Evolutionary conservation across 768 basidiomycete genomes (phyloP).

Genomic region (Tulasnella sp.): DNA sequence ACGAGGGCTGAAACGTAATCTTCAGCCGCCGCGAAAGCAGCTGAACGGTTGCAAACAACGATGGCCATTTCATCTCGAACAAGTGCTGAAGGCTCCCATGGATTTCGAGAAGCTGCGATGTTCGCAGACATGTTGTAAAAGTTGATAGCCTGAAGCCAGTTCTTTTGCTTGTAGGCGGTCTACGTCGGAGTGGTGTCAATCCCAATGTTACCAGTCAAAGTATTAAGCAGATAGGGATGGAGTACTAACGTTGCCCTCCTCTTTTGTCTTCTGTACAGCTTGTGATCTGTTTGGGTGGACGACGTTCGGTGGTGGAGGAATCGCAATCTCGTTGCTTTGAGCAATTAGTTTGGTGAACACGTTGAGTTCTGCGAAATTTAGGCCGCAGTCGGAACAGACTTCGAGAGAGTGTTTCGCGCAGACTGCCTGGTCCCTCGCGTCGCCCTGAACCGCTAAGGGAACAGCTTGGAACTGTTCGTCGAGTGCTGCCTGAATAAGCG

Average conservation of each 20-base stretch:
- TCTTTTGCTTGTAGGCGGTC: conserved; percentile 70
- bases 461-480: conserved; percentile 62
- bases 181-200: conserved; percentile 29
- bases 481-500: conserved; percentile 64
- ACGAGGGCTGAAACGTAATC: conserved; percentile 71
- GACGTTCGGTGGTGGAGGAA: conserved; percentile 73
- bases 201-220: neutral
- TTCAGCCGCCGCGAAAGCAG: conserved; percentile 68
- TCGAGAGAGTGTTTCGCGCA: conserved; percentile 63
- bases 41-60: conserved; percentile 84
- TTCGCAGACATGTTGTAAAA: conserved; percentile 72
- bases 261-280: conserved; percentile 71
- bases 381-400: conserved; percentile 62
- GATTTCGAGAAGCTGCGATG: conserved; percentile 70
- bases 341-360: conserved; percentile 63
- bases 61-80: conserved; percentile 88
- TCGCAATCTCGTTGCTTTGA: conserved; percentile 52
- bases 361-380: conserved; percentile 71
- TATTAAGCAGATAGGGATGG: neutral
- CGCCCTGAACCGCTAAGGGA: conserved; percentile 42
- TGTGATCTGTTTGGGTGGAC: conserved; percentile 67
- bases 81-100: conserved; percentile 78
- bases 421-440: conserved; percentile 48
- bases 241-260: conserved; percentile 83
- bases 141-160: conserved; percentile 61